Evolutionary conservation across 768 basidiomycete genomes (phyloP).

Genomic region (Tulasnella sp.): DNA sequence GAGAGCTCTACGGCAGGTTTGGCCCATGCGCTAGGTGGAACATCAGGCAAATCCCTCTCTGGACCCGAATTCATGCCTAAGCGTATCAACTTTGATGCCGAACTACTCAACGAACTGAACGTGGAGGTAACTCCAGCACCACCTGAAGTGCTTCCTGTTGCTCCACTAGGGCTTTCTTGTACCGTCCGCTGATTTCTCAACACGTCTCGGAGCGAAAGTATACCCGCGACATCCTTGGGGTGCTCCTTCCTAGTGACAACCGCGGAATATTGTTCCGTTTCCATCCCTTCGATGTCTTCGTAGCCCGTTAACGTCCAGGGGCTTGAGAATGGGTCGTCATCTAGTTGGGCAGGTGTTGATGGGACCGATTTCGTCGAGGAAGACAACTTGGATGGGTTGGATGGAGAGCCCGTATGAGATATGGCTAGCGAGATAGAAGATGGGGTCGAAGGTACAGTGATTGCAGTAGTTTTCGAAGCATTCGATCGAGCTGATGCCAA

Average conservation of each 20-base stretch:
- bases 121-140: slow-evolving; percentile 7
- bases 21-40: slow-evolving; percentile 32
- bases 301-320: not conserved
- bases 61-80: slow-evolving; percentile 3
- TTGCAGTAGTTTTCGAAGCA: not conserved
- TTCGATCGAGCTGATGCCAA: not conserved
- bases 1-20: slow-evolving; percentile 47
- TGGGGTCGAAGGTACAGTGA: slow-evolving; percentile 11
- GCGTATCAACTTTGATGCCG: slow-evolving; percentile 12
- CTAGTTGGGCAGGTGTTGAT: not conserved
- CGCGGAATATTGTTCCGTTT: slow-evolving; percentile 41
- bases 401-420: too few species aligned
- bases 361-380: not conserved
- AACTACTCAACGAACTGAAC: slow-evolving; percentile 9
- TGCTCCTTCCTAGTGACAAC: slow-evolving; percentile 51
- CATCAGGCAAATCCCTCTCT: not conserved
- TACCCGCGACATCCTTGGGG: slow-evolving; percentile 43
- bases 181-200: slow-evolving; percentile 40
- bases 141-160: slow-evolving; percentile 15
- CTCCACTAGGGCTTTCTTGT: slow-evolving; percentile 22
- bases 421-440: slow-evolving; percentile 1
- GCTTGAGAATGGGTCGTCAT: not conserved
- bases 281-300: slow-evolving; percentile 5
- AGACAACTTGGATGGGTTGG: too few species aligned
- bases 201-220: slow-evolving; percentile 49